These are phyloP conservation scores for Metarhizium album DNA, from an alignment of 2,329 filamentous ascomycete genomes.

Conservation along the genomic window DNA sequence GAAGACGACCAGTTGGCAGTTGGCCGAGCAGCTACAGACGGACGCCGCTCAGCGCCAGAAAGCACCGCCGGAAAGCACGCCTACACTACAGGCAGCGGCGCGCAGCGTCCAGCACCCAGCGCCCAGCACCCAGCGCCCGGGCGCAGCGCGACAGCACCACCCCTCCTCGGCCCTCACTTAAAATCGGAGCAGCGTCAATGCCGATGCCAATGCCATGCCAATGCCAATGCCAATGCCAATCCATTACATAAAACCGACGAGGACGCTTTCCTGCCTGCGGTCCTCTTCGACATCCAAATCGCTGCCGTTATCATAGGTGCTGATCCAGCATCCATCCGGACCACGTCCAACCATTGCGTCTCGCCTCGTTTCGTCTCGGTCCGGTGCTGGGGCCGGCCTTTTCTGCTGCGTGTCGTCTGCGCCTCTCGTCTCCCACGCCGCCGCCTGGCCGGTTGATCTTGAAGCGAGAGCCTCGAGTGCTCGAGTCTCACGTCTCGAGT, in stretches of 20 bases:
- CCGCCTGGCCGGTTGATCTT: background rate
- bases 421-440: background rate
- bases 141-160: background rate
- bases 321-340: background rate
- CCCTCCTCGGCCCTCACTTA: constrained; percentile 15
- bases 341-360: background rate
- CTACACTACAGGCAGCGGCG: no score
- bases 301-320: constrained; percentile 2
- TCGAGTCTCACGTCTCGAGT: no score
- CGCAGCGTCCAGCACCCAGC: no score
- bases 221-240: constrained; percentile 26
- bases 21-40: no score
- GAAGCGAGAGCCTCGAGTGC: constrained; percentile 6
- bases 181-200: no score
- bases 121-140: background rate
- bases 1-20: background rate
- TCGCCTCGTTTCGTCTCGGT: constrained; percentile 1
- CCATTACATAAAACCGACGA: constrained; percentile 30
- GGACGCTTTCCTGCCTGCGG: constrained; percentile 16
- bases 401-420: background rate
- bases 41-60: no score
- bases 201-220: no score
- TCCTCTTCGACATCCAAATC: constrained; percentile 19
- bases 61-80: no score
- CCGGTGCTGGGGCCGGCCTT: background rate